These are phyloP conservation scores for Wickerhamiella domercqiae DNA, from an alignment of 805 yeast genomes.

Conservation along the genomic window DNA sequence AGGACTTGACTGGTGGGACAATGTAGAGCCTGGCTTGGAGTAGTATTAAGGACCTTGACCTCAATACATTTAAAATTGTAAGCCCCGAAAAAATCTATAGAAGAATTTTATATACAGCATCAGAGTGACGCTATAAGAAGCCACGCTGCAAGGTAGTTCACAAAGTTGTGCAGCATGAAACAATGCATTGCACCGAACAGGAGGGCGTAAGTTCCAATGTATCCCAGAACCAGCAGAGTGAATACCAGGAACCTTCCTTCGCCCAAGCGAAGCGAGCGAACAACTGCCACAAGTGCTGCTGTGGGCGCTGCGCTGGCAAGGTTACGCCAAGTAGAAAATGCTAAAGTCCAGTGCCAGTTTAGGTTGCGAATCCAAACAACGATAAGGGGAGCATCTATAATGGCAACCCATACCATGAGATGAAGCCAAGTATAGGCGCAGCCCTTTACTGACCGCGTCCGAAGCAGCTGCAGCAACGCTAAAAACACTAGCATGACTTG, in stretches of 20 bases:
- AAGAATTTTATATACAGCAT: not conserved
- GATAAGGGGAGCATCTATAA: slow-evolving; percentile 62
- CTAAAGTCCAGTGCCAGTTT: slow-evolving; percentile 61
- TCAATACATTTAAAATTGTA: not conserved
- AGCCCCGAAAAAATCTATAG: not conserved
- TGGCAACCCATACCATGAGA: slow-evolving; percentile 57
- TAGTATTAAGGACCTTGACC: no score
- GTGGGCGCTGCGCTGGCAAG: slow-evolving; percentile 58
- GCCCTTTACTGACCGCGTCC: slow-evolving; percentile 1
- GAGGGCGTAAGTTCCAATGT: slow-evolving; percentile 43
- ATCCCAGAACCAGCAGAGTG: slow-evolving; percentile 27
- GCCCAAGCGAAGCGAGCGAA: slow-evolving; percentile 4
- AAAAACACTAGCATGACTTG: slow-evolving; percentile 36
- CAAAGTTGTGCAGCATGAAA: slow-evolving; percentile 63
- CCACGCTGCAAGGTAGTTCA: slow-evolving; percentile 32
- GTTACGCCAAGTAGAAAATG: slow-evolving; percentile 72
- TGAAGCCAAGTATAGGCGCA: slow-evolving; percentile 31
- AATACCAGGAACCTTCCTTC: slow-evolving; percentile 19
- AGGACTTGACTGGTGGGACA: slow-evolving; percentile 91
- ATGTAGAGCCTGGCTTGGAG: slow-evolving; percentile 31
- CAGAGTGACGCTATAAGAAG: slow-evolving; percentile 4
- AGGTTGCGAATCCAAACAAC: slow-evolving; percentile 66
- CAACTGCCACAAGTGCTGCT: slow-evolving; percentile 33
- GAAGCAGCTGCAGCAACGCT: slow-evolving; percentile 8
- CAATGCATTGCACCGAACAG: slow-evolving; percentile 67